These are phyloP conservation scores for Physcia stellaris DNA, from an alignment of 495 filamentous ascomycete genomes.

Conservation along the genomic window DNA sequence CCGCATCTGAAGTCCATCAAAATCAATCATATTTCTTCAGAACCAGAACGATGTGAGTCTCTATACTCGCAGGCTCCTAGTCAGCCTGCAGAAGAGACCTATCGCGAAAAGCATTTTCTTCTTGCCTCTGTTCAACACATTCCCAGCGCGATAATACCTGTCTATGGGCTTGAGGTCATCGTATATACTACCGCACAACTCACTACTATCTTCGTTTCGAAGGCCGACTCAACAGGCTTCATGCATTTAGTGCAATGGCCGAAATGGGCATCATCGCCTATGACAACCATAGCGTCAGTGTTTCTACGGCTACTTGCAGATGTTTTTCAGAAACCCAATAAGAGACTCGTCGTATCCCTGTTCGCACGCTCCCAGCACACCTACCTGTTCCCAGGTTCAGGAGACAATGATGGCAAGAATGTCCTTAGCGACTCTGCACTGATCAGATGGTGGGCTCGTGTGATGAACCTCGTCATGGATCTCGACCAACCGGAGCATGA, in stretches of 20 bases:
- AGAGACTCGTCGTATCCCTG: slow-evolving; percentile 68
- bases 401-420: slow-evolving; percentile 75
- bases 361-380: slow-evolving; percentile 89
- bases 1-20: slow-evolving; percentile 56
- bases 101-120: slow-evolving; percentile 80
- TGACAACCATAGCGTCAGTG: slow-evolving; percentile 54
- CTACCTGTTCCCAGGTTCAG: slow-evolving; percentile 87
- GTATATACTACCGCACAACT: slow-evolving; percentile 61
- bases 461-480: slow-evolving; percentile 57
- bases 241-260: slow-evolving; percentile 49
- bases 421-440: slow-evolving; percentile 82
- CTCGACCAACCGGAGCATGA: slow-evolving; percentile 25
- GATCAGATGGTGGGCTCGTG: slow-evolving; percentile 90
- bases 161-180: slow-evolving; percentile 54
- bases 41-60: slow-evolving; percentile 54
- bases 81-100: slow-evolving; percentile 56
- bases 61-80: slow-evolving; percentile 70
- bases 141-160: slow-evolving; percentile 30
- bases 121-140: slow-evolving; percentile 46
- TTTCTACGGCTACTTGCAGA: slow-evolving; percentile 66
- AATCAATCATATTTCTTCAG: slow-evolving; percentile 79
- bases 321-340: slow-evolving; percentile 48
- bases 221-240: slow-evolving; percentile 92
- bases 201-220: slow-evolving; percentile 86
- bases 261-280: slow-evolving; percentile 51